Base-by-base conservation (phyloP, 2,329 filamentous ascomycete species). In the Magnaporthales sp. region DNA sequence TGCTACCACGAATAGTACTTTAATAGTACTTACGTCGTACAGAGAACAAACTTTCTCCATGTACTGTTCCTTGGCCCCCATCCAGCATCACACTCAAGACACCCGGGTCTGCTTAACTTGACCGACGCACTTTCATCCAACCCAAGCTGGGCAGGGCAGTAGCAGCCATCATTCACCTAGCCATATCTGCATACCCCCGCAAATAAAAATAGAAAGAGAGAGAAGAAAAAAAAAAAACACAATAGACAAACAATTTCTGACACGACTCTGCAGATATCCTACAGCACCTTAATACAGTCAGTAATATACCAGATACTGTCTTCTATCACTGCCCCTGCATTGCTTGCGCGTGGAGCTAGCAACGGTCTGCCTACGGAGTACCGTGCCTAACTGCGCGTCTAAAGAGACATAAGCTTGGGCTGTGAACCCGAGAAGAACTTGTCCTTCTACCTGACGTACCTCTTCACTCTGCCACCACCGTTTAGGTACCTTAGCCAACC, bases 261-360 rank as follows among this genome's bases (percentile, higher is more conserved):
- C 76, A 74, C 75, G 75, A 73, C 72, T 75, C 70, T 76, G 74
- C 76, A 78, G 76, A 73, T 70, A 71, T 70, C 67, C 71, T 70
- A 74, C 70, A 70, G 71, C 70, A 68, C 70, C 63, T 70, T 68
- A 67, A 66, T 72, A 69, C 68, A 68, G 67, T 69, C 67, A 66
- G 68, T 72, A 68, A 68, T 64, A 70, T 66, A 70, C 69, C 69
- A 71, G 67, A 72, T 70, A 73, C 73, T 46, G 38, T 74, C 72
- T 69, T 69, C 66, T 66, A 15, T 38, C 54, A 24, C 13, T 60
- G 65, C 15, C 65, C 65, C 38, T 58, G 54, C 22, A 58, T 58
- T 58, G 4, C 54, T 8, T 22, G n/a, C 24, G 54, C 24, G n/a
- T 58, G 54, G 54, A 58, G 54, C 54, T 58, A 62, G 26, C 22